Conservation (phyloP, 1,284 basidiomycete genomes). For the Cryptococcus sp. region DNA sequence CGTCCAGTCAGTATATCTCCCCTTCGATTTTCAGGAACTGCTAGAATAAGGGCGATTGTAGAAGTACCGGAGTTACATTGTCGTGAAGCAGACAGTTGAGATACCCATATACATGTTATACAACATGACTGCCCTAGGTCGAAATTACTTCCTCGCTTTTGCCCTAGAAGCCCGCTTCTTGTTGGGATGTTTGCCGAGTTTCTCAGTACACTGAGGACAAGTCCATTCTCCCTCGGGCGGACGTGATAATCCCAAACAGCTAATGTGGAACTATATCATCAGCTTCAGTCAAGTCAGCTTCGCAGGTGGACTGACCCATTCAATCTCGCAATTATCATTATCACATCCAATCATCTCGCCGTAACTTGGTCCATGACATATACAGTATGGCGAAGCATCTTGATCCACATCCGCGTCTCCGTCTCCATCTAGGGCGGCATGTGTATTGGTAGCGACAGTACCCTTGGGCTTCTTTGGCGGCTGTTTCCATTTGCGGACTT, state of each 20-base stretch:
- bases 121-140: too few species aligned
- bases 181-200: constrained; percentile 31
- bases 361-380: constrained; percentile 71
- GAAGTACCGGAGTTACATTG: too few species aligned
- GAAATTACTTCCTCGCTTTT: constrained; percentile 14
- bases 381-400: constrained; percentile 75
- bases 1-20: too few species aligned
- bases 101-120: too few species aligned
- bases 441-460: constrained; percentile 9
- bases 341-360: constrained; percentile 97
- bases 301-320: constrained; percentile 70
- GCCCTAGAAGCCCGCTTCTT: constrained; percentile 22
- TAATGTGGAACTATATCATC: constrained; percentile 69
- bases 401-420: constrained; percentile 3
- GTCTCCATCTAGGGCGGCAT: not conserved
- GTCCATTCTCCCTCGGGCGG: constrained; percentile 76
- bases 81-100: too few species aligned
- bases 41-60: too few species aligned
- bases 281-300: not conserved
- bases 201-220: constrained; percentile 57
- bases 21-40: too few species aligned
- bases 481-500: not conserved
- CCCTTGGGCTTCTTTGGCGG: not conserved
- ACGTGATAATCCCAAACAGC: constrained; percentile 67
- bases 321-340: constrained; percentile 72